A percentile compares a stretch with the other conserved stretches of the same genome.
phyloP scores from a whole-genome alignment of 2,329 filamentous ascomycete genomes.

The Aureobasidium sp. region DNA sequence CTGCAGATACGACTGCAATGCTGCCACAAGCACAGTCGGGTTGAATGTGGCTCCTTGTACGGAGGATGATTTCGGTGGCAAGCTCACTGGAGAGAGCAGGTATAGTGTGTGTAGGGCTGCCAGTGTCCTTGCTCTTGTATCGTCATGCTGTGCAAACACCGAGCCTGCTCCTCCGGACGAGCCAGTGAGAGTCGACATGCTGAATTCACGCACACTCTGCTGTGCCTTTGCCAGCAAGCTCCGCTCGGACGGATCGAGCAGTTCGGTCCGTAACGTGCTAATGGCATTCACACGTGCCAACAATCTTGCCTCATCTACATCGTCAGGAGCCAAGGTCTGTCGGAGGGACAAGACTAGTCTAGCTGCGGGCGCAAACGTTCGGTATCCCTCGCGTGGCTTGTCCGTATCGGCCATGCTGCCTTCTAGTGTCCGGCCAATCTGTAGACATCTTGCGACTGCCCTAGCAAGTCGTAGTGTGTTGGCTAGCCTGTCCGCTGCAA shows the following conservation, averaged over 20 bases:
- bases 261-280: conserved; percentile 57
- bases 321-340: conserved; percentile 54
- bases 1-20: conserved; percentile 74
- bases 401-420: conserved; percentile 63
- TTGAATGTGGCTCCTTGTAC: conserved; percentile 39
- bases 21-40: conserved; percentile 63
- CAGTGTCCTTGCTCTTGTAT: conserved; percentile 62
- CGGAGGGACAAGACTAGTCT: conserved; percentile 69
- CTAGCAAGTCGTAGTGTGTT: conserved; percentile 69
- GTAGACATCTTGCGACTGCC: conserved; percentile 67
- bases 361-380: conserved; percentile 71
- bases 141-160: conserved; percentile 55
- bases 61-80: conserved; percentile 7
- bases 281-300: conserved; percentile 67
- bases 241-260: conserved; percentile 64
- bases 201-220: conserved; percentile 75
- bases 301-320: conserved; percentile 65
- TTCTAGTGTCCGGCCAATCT: conserved; percentile 77
- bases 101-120: conserved; percentile 72
- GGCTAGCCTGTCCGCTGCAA: conserved; percentile 70
- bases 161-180: conserved; percentile 20
- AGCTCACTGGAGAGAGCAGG: conserved; percentile 58
- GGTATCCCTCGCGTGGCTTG: conserved; percentile 47
- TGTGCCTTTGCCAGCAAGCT: conserved; percentile 65
- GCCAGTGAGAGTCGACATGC: conserved; percentile 50